phyloP scores from a whole-genome alignment of 345 rosid species.

The Cardamine resedifolia region DNA sequence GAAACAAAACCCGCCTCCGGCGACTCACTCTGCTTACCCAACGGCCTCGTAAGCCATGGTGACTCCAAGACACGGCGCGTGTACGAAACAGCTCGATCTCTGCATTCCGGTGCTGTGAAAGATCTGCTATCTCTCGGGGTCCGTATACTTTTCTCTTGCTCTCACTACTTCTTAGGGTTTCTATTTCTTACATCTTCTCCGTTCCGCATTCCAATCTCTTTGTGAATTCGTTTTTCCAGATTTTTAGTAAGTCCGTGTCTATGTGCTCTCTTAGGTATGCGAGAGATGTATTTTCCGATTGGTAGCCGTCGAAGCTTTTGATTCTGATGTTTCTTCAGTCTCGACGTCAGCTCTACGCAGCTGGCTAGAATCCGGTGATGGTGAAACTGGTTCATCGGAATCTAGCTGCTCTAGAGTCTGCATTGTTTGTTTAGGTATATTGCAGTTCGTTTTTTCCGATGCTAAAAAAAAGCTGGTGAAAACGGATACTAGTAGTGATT shows the following conservation, averaged over 20 bases:
- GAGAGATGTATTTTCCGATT: slow-evolving; percentile 70
- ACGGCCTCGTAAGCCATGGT: slow-evolving; percentile 13
- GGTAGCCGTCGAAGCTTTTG: slow-evolving; percentile 46
- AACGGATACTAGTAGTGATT: slow-evolving; percentile 42
- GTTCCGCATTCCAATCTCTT: background rate
- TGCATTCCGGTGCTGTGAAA: slow-evolving; percentile 56
- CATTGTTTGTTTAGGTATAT: slow-evolving; percentile 69
- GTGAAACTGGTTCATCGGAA: slow-evolving; percentile 17
- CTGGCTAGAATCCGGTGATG: slow-evolving; percentile 29
- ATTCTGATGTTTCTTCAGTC: slow-evolving; percentile 34
- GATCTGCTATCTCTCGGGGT: slow-evolving; percentile 65
- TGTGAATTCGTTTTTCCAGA: background rate
- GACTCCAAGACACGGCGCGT: slow-evolving; percentile 41
- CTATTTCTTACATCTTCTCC: background rate
- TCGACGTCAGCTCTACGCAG: slow-evolving; percentile 37
- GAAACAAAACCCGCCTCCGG: slow-evolving; percentile 20
- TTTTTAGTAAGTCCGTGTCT: background rate
- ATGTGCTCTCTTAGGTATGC: slow-evolving; percentile 56
- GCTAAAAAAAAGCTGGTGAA: slow-evolving; percentile 43
- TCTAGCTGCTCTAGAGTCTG: slow-evolving; percentile 48
- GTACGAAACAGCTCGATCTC: slow-evolving; percentile 48
- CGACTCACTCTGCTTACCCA: slow-evolving; percentile 1
- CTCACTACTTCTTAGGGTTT: slow-evolving; percentile 7
- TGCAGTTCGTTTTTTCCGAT: slow-evolving; percentile 59
- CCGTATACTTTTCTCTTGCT: slow-evolving; percentile 12